Evolutionary conservation across 2,329 filamentous ascomycete genomes (phyloP), one percentile per base, ranked within the genome.

Genomic region (Tetracladium maxilliforme): DNA sequence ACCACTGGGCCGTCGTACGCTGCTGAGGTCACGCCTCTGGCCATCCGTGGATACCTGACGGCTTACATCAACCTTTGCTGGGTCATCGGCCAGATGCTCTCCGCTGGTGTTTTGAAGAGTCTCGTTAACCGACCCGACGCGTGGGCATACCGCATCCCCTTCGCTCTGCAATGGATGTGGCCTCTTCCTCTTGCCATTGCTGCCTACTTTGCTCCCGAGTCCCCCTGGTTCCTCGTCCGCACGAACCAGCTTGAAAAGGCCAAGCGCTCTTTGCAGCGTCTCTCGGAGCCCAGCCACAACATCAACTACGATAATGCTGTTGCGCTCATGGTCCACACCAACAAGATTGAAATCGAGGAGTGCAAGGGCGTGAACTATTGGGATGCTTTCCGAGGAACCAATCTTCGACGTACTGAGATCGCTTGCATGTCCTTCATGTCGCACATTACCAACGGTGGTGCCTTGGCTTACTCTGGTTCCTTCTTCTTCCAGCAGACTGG

Each of bases 381-480:
- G 14, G 62, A 68, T 30, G 65, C 61, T 23, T 56, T 69, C 36
- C 54, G 45, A 21, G 58, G 56, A 1, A 47, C 51, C 19, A 62
- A 64, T 30, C 39, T 55, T 11, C 51, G 61, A n/a, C 56, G 64
- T 12, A 68, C 64, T 0, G 64, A 68, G 38, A 65, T 69, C 17
- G 56, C 61, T 4, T 53, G 56, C 31, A 70, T 72, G 42, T 67
- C 71, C 6, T 77, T 72, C 52, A 61, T 65, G 4, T 70, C 70
- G 4, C 72, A 78, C 38, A 71, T 73, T 12, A 49, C 76, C 3
- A 67, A 62, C 25, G 70, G 72, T 14, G 69, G 70, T 33, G 68
- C 70, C 10, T 63, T 77, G 33, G 68, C 71, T 23, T 65, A 66
- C 29, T 78, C 73, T 33, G 70, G 65, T 1, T 74, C 66, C 4